These are phyloP conservation scores for Microbotryum lychnidis-dioicae DNA, from an alignment of 1,284 basidiomycete species.

Conservation along the genomic window DNA sequence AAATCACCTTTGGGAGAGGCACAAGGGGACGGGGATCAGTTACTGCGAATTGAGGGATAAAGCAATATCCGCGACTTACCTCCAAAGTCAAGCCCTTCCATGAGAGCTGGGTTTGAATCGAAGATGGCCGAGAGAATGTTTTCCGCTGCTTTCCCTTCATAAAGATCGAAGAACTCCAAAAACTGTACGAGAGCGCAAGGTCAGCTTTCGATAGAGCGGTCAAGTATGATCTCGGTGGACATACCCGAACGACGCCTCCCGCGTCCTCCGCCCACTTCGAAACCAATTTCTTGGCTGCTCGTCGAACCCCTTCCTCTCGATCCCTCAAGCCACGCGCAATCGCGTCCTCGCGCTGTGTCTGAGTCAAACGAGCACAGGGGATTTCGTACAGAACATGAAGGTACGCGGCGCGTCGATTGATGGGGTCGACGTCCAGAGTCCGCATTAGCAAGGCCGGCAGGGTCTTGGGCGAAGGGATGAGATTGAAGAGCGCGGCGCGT, in stretches of 20 bases:
- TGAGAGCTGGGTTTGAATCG: constrained; percentile 52
- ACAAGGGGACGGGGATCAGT: not conserved
- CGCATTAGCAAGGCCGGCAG: constrained; percentile 66
- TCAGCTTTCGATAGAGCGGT: not conserved
- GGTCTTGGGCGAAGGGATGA: constrained; percentile 56
- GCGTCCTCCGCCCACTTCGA: constrained; percentile 52
- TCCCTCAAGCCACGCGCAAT: constrained; percentile 79
- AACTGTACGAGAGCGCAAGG: constrained; percentile 45
- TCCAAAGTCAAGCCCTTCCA: constrained; percentile 61
- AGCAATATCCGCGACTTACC: constrained; percentile 46
- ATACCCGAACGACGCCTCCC: constrained; percentile 2
- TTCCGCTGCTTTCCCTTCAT: constrained; percentile 54
- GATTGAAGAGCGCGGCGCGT: constrained; percentile 70
- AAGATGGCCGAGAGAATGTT: constrained; percentile 60
- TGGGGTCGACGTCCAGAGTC: constrained; percentile 74
- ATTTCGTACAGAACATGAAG: constrained; percentile 53
- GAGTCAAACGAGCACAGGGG: constrained; percentile 58
- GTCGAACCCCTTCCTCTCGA: constrained; percentile 70
- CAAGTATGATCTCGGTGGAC: not conserved
- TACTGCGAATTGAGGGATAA: not conserved
- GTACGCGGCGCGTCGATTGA: constrained; percentile 75
- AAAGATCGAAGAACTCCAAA: constrained; percentile 57
- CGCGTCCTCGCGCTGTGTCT: constrained; percentile 67
- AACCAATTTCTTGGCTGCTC: constrained; percentile 70
- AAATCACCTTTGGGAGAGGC: constrained; percentile 51